Evolutionary conservation across 495 filamentous ascomycete genomes (phyloP).

Genomic region (Pyrenula aspistea): DNA sequence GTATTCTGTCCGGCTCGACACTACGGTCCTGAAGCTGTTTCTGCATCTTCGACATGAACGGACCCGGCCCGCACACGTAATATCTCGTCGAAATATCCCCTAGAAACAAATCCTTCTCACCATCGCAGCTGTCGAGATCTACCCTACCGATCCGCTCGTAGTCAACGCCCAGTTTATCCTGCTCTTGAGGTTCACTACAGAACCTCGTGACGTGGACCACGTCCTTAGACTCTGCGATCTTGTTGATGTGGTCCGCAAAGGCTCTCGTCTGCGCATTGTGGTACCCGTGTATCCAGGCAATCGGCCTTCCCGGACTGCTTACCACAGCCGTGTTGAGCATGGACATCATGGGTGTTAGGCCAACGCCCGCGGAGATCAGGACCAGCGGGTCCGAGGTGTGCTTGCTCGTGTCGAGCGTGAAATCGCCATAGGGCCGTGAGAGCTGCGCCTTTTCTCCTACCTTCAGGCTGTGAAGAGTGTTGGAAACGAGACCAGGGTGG

Average conservation of each 20-base stretch:
- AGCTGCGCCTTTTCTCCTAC: slow-evolving; percentile 49
- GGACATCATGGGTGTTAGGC: slow-evolving; percentile 53
- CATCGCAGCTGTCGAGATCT: slow-evolving; percentile 39
- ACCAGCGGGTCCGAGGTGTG: slow-evolving; percentile 37
- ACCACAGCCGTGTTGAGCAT: slow-evolving; percentile 41
- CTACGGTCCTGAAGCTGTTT: slow-evolving; percentile 34
- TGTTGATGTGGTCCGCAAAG: slow-evolving; percentile 38
- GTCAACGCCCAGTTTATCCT: slow-evolving; percentile 39
- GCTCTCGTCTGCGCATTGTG: slow-evolving; percentile 31
- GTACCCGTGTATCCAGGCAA: slow-evolving; percentile 24
- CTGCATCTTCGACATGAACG: slow-evolving; percentile 51
- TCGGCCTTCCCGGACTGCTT: neutral
- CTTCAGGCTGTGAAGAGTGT: slow-evolving; percentile 50
- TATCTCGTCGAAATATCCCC: slow-evolving; percentile 44
- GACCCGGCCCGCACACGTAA: slow-evolving; percentile 55
- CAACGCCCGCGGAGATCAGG: slow-evolving; percentile 58
- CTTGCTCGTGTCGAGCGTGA: slow-evolving; percentile 39
- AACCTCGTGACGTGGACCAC: slow-evolving; percentile 25
- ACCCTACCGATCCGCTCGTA: slow-evolving; percentile 45
- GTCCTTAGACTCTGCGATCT: slow-evolving; percentile 19
- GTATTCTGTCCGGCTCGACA: slow-evolving; percentile 40
- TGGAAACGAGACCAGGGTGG: slow-evolving; percentile 56
- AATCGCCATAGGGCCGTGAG: slow-evolving; percentile 59
- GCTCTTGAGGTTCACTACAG: slow-evolving; percentile 15
- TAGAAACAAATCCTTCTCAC: slow-evolving; percentile 37